Evolutionary conservation across 1,284 basidiomycete genomes (phyloP), one percentile per base, ranked within the genome.

Genomic region (Ganoderma boninense): DNA sequence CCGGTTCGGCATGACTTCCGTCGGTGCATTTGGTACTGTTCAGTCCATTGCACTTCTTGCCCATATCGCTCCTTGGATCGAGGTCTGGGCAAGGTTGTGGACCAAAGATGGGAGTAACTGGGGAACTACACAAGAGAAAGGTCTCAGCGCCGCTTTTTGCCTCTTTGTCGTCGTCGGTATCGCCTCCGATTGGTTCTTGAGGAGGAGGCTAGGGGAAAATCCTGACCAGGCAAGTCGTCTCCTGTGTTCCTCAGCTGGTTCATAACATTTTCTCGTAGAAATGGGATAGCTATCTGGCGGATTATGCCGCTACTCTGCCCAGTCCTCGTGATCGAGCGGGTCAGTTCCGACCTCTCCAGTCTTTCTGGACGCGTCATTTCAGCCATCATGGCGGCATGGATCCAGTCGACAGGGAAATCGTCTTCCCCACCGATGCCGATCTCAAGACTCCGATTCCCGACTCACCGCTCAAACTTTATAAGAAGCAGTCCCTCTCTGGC

Each of bases 201-300:
- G 81, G 43, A 78, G 79, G 61, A 84, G 83, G 78, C 82, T 90
- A 43, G 91, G 90, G 20, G 89, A 90, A 75, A 88, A 89, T 78
- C 91, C 90, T 38, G 91, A 92, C 73, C 85, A 92, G 86, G 90
- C 89, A 72, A 23, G 82, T 79, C 14, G 40, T 69, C 54, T 23
- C 26, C 38, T n/a, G 8, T 29, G 26, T 42, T 38, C 49, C 52
- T 38, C 18, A 18, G 60, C 16, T 59, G 59, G n/a, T 20, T 20
- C 20, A 66, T 49, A 49, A 69, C 40, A 54, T 65, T 26, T 62
- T 26, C 23, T 46, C 43, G 23, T 73, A 91, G 90, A 89, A 90
- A 83, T 93, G 91, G 91, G 90, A 92, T 74, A 82, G 80, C 20
- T 92, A 90, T 72, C 86, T 93, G 20, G 85, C 89, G 3, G 84